These are phyloP conservation scores for Maudiozyma saulgeensis DNA, from an alignment of 805 yeast genomes.

Conservation along the genomic window DNA sequence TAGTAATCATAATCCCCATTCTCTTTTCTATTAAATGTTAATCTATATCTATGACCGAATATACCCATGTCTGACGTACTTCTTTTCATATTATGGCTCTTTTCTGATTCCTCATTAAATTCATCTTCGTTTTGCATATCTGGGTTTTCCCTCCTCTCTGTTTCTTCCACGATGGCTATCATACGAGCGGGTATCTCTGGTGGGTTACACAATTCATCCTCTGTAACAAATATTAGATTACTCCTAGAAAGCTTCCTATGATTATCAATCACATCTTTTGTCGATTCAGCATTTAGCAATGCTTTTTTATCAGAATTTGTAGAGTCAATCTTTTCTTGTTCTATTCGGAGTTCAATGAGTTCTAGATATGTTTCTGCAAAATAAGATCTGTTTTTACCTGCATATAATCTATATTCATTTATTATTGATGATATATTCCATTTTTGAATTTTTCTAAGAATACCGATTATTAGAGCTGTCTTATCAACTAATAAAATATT, in stretches of 20 bases:
- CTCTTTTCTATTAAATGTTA: slow-evolving; percentile 26
- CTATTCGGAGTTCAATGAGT: slow-evolving; percentile 39
- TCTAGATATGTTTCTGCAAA: slow-evolving; percentile 78
- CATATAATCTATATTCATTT: slow-evolving; percentile 72
- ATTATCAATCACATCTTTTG: not conserved
- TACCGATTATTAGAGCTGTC: slow-evolving; percentile 69
- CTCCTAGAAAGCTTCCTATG: slow-evolving; percentile 7
- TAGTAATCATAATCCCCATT: slow-evolving; percentile 32
- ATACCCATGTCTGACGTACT: slow-evolving; percentile 23
- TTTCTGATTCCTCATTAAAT: slow-evolving; percentile 3
- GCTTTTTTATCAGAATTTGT: not conserved
- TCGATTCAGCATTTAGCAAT: not conserved
- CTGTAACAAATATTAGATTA: slow-evolving; percentile 16
- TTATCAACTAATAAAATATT: slow-evolving; percentile 72
- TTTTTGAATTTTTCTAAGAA: slow-evolving; percentile 71
- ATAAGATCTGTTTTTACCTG: slow-evolving; percentile 66
- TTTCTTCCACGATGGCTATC: slow-evolving; percentile 18
- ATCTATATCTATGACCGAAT: slow-evolving; percentile 26
- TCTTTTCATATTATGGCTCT: slow-evolving; percentile 3
- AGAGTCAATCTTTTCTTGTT: slow-evolving; percentile 15
- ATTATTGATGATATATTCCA: slow-evolving; percentile 83
- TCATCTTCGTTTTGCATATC: slow-evolving; percentile 3
- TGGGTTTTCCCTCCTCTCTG: slow-evolving; percentile 7
- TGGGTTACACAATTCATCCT: slow-evolving; percentile 21
- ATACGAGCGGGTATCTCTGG: slow-evolving; percentile 24